Evolutionary conservation across 805 yeast genomes (phyloP), one percentile per base, ranked within the genome.

Genomic region (Ogataea henricii): DNA sequence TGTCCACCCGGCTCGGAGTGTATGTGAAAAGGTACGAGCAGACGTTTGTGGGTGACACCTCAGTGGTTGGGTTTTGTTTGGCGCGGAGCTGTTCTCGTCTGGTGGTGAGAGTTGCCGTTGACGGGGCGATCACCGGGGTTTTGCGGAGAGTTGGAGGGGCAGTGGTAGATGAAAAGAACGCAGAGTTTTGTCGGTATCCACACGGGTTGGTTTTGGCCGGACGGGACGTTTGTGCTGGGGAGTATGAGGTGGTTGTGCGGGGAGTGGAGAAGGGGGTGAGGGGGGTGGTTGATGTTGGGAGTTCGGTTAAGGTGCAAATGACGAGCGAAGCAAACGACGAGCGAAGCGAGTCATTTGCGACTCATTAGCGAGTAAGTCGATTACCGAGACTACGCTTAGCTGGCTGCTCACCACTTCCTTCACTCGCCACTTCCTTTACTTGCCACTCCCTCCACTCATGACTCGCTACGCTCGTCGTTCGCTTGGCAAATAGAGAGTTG

Each of bases 1-100:
- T 58, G 3, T 22, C 52, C 8, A 33, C 39, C 4, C 23, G 42
- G 7, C 38, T 56, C 8, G 58, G 58, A 4, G 30, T 55, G 2
- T 58, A 45, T 40, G 40, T 43, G 4, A 41, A 20, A 23, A 22
- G 2, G 12, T 41, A 7, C 13, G 22, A 2, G 46, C 40, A 9
- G 30, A 14, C n/a, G 5, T 27, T 6, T 10, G 30, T 10, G 16
- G 38, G n/a, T 20, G 20, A 14, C 10, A 17, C 13, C 21, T 23
- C 22, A 16, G 33, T 14, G 14, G 43, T 40, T 6, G 14, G 30
- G 4, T 50, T 53, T 32, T 17, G n/a, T 14, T 30, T 53, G 9
- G 25, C 47, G 17, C 46, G 43, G 17, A 39, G 17, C 5, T 39
- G 35, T 12, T 16, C 27, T 21, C 26, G 36, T 4, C 29, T 36